A percentile compares a stretch with the other conserved stretches of the same genome.
These are phyloP conservation scores for Glycine tomentella DNA, from an alignment of 306 rosid species.

Conservation along the genomic window DNA sequence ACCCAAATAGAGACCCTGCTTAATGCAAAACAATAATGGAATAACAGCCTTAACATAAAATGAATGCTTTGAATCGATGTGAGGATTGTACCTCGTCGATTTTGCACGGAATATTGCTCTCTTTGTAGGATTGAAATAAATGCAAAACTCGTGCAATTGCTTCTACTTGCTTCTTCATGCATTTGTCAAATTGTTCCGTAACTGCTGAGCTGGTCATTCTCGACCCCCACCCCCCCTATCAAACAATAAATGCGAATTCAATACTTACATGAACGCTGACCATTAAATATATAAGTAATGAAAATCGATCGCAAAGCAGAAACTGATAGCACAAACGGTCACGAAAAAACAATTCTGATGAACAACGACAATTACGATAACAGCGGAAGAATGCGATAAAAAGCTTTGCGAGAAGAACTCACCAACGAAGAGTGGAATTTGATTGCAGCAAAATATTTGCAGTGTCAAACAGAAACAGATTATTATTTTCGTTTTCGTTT, in stretches of 20 bases:
- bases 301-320: background rate
- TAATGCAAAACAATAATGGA: slow-evolving; percentile 4
- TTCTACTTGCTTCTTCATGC: slow-evolving; percentile 51
- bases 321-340: too few relatives aligned
- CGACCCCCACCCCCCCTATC: background rate
- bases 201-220: slow-evolving; percentile 41
- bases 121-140: slow-evolving; percentile 41
- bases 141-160: slow-evolving; percentile 48
- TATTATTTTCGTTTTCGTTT: background rate
- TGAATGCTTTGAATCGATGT: slow-evolving; percentile 8
- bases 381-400: background rate
- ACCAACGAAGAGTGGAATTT: background rate
- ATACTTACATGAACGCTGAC: too few relatives aligned
- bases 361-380: background rate
- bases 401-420: background rate
- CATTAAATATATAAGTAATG: background rate
- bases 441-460: background rate
- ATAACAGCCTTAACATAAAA: background rate
- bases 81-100: slow-evolving; percentile 66
- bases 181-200: slow-evolving; percentile 50
- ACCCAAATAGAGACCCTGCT: slow-evolving; percentile 85
- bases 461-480: background rate
- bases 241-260: slow-evolving; percentile 5
- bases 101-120: slow-evolving; percentile 65
- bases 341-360: background rate